Conservation (phyloP, 805 yeast species). For the Pichia occidentalis region DNA sequence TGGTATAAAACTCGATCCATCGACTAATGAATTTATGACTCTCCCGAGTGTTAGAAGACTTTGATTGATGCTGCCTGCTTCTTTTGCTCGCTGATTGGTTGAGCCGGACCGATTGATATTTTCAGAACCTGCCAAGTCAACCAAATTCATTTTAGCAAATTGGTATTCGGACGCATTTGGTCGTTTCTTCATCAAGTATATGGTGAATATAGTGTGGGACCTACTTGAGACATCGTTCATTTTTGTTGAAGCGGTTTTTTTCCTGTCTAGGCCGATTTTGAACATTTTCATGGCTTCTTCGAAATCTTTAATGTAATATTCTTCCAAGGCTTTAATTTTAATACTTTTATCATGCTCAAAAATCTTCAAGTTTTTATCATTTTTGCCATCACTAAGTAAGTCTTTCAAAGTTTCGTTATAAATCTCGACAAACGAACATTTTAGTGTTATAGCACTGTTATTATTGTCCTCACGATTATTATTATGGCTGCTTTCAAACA, state of each 20-base stretch:
- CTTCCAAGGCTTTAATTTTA: slow-evolving; percentile 58
- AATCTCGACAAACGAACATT: slow-evolving; percentile 48
- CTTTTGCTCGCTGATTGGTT: slow-evolving; percentile 75
- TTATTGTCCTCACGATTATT: slow-evolving; percentile 11
- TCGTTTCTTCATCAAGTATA: slow-evolving; percentile 45
- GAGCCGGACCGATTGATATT: slow-evolving; percentile 87
- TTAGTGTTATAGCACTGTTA: slow-evolving; percentile 38
- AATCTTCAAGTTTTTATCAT: slow-evolving; percentile 30
- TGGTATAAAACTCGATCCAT: slow-evolving; percentile 66
- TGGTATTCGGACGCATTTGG: slow-evolving; percentile 22
- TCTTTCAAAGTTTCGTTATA: slow-evolving; percentile 41
- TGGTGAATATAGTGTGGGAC: slow-evolving; percentile 71
- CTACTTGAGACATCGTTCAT: slow-evolving; percentile 69
- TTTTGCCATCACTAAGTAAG: slow-evolving; percentile 34
- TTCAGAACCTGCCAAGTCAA: slow-evolving; percentile 94
- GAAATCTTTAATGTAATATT: slow-evolving; percentile 47
- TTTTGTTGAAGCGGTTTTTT: slow-evolving; percentile 68
- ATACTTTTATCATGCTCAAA: slow-evolving; percentile 34
- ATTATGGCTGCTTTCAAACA: slow-evolving; percentile 29
- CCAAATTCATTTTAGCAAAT: slow-evolving; percentile 49
- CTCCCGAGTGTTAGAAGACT: slow-evolving; percentile 81
- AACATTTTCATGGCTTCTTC: slow-evolving; percentile 51
- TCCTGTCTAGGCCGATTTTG: slow-evolving; percentile 47
- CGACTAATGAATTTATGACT: slow-evolving; percentile 72
- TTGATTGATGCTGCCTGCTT: slow-evolving; percentile 90